phyloP scores from a whole-genome alignment of 225 moss, liverwort and hornwort genomes.

The Thuidium tamariscinum region DNA sequence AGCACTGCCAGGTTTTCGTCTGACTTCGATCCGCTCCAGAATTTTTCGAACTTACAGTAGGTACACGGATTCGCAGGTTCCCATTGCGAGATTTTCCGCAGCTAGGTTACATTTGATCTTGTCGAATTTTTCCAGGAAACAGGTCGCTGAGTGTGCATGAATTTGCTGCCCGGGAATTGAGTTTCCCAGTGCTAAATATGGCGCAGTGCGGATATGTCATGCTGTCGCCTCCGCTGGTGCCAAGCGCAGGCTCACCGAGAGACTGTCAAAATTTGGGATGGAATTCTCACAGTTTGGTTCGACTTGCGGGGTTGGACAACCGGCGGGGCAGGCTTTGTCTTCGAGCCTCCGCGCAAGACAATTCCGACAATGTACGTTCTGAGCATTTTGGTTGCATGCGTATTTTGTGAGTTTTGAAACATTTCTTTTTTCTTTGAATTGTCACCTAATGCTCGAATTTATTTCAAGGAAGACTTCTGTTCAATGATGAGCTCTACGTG shows the following conservation, averaged over 20 bases:
- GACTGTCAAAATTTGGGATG: slow-evolving; percentile 2
- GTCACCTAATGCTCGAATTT: background rate
- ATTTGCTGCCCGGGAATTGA: background rate
- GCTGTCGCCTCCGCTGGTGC: slow-evolving; percentile 22
- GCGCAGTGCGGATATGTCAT: slow-evolving; percentile 35
- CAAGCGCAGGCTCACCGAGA: background rate
- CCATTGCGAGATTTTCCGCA: background rate
- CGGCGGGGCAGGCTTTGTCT: background rate
- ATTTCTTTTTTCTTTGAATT: background rate
- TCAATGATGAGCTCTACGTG: background rate
- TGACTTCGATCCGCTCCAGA: background rate
- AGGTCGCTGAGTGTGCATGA: background rate
- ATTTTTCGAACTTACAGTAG: background rate
- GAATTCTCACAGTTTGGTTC: background rate
- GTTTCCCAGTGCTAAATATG: background rate
- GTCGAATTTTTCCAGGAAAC: background rate
- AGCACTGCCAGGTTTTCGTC: background rate
- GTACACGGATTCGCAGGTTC: background rate
- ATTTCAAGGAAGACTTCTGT: background rate
- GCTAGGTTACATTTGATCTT: background rate
- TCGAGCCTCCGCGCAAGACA: slow-evolving; percentile 15
- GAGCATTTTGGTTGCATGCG: background rate
- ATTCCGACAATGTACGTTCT: slow-evolving; percentile 9
- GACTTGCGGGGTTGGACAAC: background rate
- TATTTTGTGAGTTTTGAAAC: background rate